Evolutionary conservation across 225 moss, liverwort and hornwort genomes (phyloP).

Genomic region (Neckera pumila): DNA sequence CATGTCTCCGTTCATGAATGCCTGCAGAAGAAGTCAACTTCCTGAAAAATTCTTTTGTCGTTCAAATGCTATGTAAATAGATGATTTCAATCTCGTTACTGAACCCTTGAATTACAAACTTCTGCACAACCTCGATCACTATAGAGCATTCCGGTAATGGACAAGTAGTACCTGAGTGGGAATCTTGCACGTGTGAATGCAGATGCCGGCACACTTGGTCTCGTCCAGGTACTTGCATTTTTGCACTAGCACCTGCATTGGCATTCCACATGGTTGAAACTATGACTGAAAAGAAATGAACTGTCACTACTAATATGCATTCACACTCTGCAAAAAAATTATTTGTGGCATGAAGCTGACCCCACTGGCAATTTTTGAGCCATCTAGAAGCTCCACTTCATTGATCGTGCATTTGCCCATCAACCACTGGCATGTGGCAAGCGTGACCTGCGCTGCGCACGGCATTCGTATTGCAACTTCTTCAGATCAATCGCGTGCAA

Average conservation of each 20-base stretch:
- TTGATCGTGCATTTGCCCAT: conserved; percentile 83
- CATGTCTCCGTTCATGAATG: neutral
- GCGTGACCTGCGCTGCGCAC: conserved; percentile 73
- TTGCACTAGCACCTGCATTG: conserved; percentile 68
- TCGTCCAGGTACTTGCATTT: conserved; percentile 85
- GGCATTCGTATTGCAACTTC: neutral
- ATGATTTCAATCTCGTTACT: neutral
- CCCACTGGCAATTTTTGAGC: conserved; percentile 77
- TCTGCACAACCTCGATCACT: neutral
- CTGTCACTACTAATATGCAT: neutral
- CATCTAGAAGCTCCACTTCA: conserved; percentile 70
- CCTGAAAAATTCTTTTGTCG: too few relatives aligned
- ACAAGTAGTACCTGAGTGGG: conserved; percentile 70
- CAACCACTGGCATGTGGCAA: conserved; percentile 81
- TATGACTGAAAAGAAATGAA: neutral
- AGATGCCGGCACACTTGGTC: conserved; percentile 93
- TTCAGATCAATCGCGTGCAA: neutral
- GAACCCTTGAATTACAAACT: neutral
- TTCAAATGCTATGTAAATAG: neutral
- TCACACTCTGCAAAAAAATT: neutral
- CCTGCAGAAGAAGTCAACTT: too few relatives aligned
- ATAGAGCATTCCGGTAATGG: neutral
- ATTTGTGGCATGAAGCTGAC: conserved; percentile 20
- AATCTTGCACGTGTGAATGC: conserved; percentile 93
- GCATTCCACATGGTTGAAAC: neutral